phyloP scores from a whole-genome alignment of 345 rosid genomes.

The Bruguiera gymnorhiza region DNA sequence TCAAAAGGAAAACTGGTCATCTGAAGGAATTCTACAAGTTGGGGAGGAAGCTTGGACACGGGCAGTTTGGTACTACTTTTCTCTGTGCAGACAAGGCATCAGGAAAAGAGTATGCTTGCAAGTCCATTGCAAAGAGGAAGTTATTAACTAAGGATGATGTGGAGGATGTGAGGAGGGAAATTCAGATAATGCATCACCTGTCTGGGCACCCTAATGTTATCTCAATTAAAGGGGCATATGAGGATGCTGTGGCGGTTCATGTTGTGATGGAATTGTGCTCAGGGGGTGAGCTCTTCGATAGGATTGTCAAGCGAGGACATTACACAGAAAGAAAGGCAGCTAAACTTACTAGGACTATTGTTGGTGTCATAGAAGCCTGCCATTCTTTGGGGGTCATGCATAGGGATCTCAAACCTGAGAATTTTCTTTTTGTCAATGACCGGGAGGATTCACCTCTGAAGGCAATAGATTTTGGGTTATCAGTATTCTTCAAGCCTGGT shows the following conservation, averaged over 20 bases:
- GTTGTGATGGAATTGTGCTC: conserved; percentile 89
- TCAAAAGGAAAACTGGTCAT: conserved; percentile 57
- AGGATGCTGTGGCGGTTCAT: conserved; percentile 80
- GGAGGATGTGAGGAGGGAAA: conserved; percentile 88
- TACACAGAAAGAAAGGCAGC: conserved; percentile 77
- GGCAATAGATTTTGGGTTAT: conserved; percentile 85
- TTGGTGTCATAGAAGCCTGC: conserved; percentile 68
- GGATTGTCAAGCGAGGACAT: conserved; percentile 77
- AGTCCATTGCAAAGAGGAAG: conserved; percentile 85
- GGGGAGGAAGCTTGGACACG: conserved; percentile 78
- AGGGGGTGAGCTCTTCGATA: conserved; percentile 93
- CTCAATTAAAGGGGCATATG: conserved; percentile 76
- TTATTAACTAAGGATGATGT: conserved; percentile 57
- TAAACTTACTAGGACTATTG: conserved; percentile 56
- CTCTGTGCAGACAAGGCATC: conserved; percentile 68
- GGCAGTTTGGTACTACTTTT: conserved; percentile 91
- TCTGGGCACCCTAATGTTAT: conserved; percentile 65
- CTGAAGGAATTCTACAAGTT: conserved; percentile 61
- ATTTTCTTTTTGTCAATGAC: conserved; percentile 63
- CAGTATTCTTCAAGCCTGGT: conserved; percentile 77
- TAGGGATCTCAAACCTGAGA: conserved; percentile 86
- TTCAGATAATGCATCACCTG: conserved; percentile 87
- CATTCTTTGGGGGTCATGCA: conserved; percentile 85
- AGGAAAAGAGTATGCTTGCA: conserved; percentile 77
- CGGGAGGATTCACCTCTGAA: conserved; percentile 71